These are phyloP conservation scores for Parietichytrium sp. DNA, from an alignment of 108 stramenopile genomes.

Conservation along the genomic window DNA sequence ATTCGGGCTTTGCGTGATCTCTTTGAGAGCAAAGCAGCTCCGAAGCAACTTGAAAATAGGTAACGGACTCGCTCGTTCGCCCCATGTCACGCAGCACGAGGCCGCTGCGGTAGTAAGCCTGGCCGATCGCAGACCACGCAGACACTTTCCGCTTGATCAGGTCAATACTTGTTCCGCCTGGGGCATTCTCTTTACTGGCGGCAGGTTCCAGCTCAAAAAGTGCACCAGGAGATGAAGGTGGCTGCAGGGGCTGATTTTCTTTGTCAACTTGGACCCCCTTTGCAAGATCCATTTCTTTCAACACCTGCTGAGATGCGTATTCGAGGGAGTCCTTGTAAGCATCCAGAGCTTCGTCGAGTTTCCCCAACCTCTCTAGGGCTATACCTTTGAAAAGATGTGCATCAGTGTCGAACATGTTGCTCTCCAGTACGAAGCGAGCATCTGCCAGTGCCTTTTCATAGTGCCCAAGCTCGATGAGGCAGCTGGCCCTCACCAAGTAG, in stretches of 20 bases:
- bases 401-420: conserved; percentile 12
- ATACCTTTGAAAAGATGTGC: not conserved
- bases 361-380: not conserved
- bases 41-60: conserved; percentile 1
- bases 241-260: no score
- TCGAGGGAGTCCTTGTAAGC: not conserved
- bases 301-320: no score
- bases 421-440: not conserved
- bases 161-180: no score
- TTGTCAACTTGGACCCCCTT: not conserved
- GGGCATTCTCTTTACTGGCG: no score
- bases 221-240: no score
- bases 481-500: not conserved
- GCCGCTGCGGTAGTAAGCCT: conserved; percentile 18
- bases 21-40: not conserved
- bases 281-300: not conserved
- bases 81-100: conserved; percentile 14
- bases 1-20: not conserved
- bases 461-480: not conserved
- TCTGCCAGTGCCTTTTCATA: not conserved
- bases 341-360: not conserved
- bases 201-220: no score
- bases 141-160: not conserved
- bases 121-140: conserved; percentile 1
- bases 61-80: not conserved